Base-by-base conservation (phyloP, 306 rosid genomes). In the Fagus sylvatica region DNA sequence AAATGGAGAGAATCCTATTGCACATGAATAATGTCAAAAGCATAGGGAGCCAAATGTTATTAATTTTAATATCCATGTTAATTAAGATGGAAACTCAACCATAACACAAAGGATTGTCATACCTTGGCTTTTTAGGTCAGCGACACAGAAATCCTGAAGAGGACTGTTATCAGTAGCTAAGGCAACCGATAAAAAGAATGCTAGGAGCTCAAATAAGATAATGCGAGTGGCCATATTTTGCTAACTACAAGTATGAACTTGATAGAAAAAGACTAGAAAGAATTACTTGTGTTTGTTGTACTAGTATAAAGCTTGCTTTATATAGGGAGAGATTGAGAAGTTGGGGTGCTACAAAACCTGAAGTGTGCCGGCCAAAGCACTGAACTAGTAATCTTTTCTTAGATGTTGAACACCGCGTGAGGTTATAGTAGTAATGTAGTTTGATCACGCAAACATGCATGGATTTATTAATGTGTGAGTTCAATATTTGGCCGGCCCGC, bases 111-210 rank as follows among this genome's bases (percentile, higher is more conserved):
- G 41, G 7, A 10, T 65, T 11, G 17, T 22, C 10, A n/a, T 74
- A 83, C 86, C 80, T 74, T 36, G 10, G 6, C 33, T 53, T 15
- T 30, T 69, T 7, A 57, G 15, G 74, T 85, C 85, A 2, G 83
- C 85, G n/a, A 85, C 88, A 15, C 88, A 85, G 62, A 85, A 85
- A 78, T 85, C 85, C 71, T 85, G 88, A 28, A 85, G 85, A 39
- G 85, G 88, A 49, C 65, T 74, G 1, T 61, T 70, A 72, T 81
- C 83, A 1, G 76, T 53, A n/a, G 85, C 83, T 4, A 59, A 22
- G 36, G 41, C 78, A 4, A 72, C 40, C 22, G 61, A 17, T n/a
- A 55, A 17, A 55, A 9, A n/a, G 8, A 55, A 55, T 17, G 61
- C 42, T 39, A 39, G 42, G 3, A 39, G 42, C 42, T 39, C 42